Percentiles rank a stretch among this genome's conserved stretches.
Evolutionary conservation across 768 basidiomycete species (phyloP).

Genomic region (Gloeophyllum trabeum): DNA sequence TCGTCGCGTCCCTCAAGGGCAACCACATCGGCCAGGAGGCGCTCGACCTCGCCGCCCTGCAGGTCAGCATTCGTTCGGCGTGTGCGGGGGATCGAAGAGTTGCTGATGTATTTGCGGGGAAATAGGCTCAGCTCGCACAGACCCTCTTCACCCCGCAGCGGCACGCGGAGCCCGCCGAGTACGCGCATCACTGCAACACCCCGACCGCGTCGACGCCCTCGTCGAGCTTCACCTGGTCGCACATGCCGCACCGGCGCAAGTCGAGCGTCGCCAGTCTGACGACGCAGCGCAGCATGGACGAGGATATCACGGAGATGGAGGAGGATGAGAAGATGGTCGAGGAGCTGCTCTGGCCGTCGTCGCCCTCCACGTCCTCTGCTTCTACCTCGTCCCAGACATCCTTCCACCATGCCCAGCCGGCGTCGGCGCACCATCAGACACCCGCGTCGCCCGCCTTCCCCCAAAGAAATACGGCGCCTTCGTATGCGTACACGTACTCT

Average conservation of each 20-base stretch:
- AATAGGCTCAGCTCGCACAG: conserved; percentile 36
- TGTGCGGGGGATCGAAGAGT: no score
- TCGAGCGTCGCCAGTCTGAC: conserved; percentile 12
- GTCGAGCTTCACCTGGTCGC: conserved; percentile 12
- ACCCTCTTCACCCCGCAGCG: conserved; percentile 21
- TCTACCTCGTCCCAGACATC: conserved; percentile 8
- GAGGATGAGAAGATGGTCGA: conserved; percentile 35
- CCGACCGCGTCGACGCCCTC: conserved; percentile 25
- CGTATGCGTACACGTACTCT: no score
- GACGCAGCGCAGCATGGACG: conserved; percentile 15
- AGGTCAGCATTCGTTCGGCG: conserved; percentile 27
- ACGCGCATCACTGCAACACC: conserved; percentile 27
- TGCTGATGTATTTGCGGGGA: no score
- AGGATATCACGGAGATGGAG: conserved; percentile 27
- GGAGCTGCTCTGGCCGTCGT: conserved; percentile 27
- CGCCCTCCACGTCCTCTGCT: conserved; percentile 11
- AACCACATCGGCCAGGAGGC: conserved; percentile 44
- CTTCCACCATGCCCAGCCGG: conserved; percentile 9
- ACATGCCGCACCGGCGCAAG: conserved; percentile 18
- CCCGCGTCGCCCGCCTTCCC: conserved; percentile 9
- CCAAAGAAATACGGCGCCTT: conserved; percentile 4
- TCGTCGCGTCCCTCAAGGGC: conserved; percentile 32
- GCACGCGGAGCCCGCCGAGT: conserved; percentile 18
- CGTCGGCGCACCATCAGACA: conserved; percentile 13
- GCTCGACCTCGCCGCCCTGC: conserved; percentile 35